Evolutionary conservation across 441 rosid species (phyloP).

Genomic region (Pelargonium cotyledonis): DNA sequence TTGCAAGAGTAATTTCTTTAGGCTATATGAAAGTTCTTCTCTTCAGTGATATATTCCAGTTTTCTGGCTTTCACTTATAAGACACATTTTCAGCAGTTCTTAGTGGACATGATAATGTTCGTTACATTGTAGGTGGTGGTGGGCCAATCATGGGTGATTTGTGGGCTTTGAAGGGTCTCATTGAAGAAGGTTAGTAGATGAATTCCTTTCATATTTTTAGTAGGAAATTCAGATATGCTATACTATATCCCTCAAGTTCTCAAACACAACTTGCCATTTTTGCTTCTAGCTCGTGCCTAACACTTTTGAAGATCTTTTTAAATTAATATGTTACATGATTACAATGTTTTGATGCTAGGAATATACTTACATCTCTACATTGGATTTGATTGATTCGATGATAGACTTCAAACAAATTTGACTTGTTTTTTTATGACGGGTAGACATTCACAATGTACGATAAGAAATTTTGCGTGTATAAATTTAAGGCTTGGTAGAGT

Average conservation of each 20-base stretch:
- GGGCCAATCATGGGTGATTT: conserved; percentile 99
- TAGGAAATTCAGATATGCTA: background rate
- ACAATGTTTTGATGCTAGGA: background rate
- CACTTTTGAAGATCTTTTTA: background rate
- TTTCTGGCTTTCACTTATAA: background rate
- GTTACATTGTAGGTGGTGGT: conserved; percentile 72
- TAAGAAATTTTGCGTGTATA: background rate
- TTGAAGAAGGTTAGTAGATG: conserved; percentile 68
- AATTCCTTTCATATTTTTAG: conserved; percentile 3
- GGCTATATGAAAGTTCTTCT: background rate
- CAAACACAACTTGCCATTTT: background rate
- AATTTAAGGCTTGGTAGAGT: background rate
- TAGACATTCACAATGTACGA: background rate
- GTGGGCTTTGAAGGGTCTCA: conserved; percentile 98
- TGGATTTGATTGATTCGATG: background rate
- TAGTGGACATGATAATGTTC: conserved; percentile 21
- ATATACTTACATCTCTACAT: background rate
- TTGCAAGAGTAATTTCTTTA: no score
- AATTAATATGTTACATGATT: background rate
- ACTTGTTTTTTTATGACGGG: background rate
- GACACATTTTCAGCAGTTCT: background rate
- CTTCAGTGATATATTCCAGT: background rate
- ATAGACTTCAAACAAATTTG: conserved; percentile 2
- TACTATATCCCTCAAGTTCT: background rate
- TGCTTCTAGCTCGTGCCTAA: background rate